Percentiles rank a stretch among this genome's conserved stretches.
Conservation (phyloP, 192 early-diverging fungal genomes). For the Backusella morwellensis region DNA sequence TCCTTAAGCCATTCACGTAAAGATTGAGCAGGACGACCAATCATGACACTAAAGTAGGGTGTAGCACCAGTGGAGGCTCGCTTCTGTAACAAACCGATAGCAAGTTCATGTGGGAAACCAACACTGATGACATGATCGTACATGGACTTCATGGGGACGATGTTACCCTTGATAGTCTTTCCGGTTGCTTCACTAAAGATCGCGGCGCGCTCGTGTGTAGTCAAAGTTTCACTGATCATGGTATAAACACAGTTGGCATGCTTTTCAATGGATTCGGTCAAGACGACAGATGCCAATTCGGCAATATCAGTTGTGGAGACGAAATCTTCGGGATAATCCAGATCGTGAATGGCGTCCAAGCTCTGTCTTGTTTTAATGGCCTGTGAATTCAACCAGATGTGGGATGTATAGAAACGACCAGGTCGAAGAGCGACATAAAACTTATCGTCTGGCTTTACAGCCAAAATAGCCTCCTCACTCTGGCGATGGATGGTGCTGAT, state of each 20-base stretch:
- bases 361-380: no score
- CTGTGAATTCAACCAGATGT: no score
- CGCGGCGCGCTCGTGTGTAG: neutral
- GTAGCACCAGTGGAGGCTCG: no score
- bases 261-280: no score
- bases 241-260: no score
- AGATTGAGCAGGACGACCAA: neutral
- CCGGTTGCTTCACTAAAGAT: slow-evolving; percentile 7
- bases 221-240: neutral
- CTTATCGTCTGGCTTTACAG: neutral
- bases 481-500: slow-evolving; percentile 1
- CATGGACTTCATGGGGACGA: neutral
- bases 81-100: neutral
- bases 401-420: neutral
- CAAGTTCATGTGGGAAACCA: neutral
- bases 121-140: neutral
- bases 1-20: neutral
- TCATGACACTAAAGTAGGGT: neutral
- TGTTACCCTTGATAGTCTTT: neutral
- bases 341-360: no score
- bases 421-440: slow-evolving; percentile 21
- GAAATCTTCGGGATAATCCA: no score
- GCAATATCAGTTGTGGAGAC: no score
- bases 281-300: no score
- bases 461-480: neutral